These are phyloP conservation scores for Metarhizium brunneum DNA, from an alignment of 2,329 filamentous ascomycete genomes.

Conservation along the genomic window DNA sequence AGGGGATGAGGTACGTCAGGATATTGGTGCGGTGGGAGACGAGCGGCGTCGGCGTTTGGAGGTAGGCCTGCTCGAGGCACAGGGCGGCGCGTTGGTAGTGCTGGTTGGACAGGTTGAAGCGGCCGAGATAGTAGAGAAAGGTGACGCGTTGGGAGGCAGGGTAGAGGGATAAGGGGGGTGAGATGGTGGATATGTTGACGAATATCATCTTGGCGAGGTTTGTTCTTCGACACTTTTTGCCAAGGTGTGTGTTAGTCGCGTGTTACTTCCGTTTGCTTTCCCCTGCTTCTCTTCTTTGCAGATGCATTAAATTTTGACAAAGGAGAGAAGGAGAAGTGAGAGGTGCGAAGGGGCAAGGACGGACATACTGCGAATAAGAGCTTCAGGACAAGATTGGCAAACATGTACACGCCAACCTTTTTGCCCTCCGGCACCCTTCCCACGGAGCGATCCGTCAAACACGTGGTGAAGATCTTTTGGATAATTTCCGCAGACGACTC, in stretches of 20 bases:
- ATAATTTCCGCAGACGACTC: slow-evolving; percentile 84
- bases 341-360: background rate
- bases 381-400: slow-evolving; percentile 84
- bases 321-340: background rate
- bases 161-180: slow-evolving; percentile 71
- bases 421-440: slow-evolving; percentile 69
- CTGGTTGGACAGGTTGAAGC: slow-evolving; percentile 78
- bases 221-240: slow-evolving; percentile 61
- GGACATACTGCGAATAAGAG: slow-evolving; percentile 66
- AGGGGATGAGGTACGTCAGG: slow-evolving; percentile 72
- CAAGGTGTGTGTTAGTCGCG: background rate
- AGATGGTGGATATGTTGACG: slow-evolving; percentile 75
- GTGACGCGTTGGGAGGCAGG: slow-evolving; percentile 82
- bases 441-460: slow-evolving; percentile 69
- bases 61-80: slow-evolving; percentile 71
- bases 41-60: slow-evolving; percentile 53
- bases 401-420: slow-evolving; percentile 79
- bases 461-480: slow-evolving; percentile 84
- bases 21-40: slow-evolving; percentile 69
- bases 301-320: background rate
- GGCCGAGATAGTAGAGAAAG: slow-evolving; percentile 88
- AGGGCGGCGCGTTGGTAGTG: slow-evolving; percentile 70
- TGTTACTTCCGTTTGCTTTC: background rate
- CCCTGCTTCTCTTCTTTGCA: background rate
- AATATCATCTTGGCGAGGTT: slow-evolving; percentile 82